Percentiles rank a stretch among this genome's conserved stretches.
Evolutionary conservation across 2,329 filamentous ascomycete genomes (phyloP).

Genomic region (Sphaerulina vaccinii): DNA sequence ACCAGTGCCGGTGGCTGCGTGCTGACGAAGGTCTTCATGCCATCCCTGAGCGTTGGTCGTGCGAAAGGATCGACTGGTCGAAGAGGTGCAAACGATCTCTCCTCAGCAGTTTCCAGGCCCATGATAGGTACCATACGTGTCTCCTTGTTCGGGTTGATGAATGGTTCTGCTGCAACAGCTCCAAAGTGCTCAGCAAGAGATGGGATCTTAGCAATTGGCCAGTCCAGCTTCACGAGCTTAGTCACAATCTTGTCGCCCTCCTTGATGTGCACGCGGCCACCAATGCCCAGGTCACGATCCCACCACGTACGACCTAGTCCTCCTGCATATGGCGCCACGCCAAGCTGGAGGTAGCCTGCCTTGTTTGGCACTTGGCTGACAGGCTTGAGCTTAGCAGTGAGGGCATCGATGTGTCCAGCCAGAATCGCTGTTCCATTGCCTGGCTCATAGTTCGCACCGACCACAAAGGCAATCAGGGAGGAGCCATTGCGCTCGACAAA

Average conservation of each 20-base stretch:
- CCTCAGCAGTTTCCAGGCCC: constrained; percentile 66
- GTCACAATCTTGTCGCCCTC: constrained; percentile 75
- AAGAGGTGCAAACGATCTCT: constrained; percentile 34
- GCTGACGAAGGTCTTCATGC: constrained; percentile 67
- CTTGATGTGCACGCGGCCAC: constrained; percentile 81
- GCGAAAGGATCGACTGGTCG: constrained; percentile 34
- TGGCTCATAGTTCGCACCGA: constrained; percentile 75
- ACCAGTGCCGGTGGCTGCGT: constrained; percentile 86
- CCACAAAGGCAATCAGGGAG: constrained; percentile 78
- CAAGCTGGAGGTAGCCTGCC: constrained; percentile 83
- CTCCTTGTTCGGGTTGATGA: constrained; percentile 66
- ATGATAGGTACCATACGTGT: constrained; percentile 94
- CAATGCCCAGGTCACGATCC: constrained; percentile 91
- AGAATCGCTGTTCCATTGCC: constrained; percentile 87
- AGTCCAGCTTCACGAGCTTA: constrained; percentile 85
- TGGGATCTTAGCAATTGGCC: constrained; percentile 90
- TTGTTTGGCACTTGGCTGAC: constrained; percentile 80
- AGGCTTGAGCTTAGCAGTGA: constrained; percentile 89
- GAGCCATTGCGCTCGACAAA: constrained; percentile 82
- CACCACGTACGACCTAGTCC: constrained; percentile 89
- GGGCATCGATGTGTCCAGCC: constrained; percentile 87
- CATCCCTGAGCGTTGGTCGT: constrained; percentile 32
- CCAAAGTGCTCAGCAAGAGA: constrained; percentile 95
- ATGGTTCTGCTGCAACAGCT: constrained; percentile 61
- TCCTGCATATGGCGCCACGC: constrained; percentile 89